These are phyloP conservation scores for Phyllosticta ampelicida DNA, from an alignment of 2,329 filamentous ascomycete genomes.

Conservation along the genomic window DNA sequence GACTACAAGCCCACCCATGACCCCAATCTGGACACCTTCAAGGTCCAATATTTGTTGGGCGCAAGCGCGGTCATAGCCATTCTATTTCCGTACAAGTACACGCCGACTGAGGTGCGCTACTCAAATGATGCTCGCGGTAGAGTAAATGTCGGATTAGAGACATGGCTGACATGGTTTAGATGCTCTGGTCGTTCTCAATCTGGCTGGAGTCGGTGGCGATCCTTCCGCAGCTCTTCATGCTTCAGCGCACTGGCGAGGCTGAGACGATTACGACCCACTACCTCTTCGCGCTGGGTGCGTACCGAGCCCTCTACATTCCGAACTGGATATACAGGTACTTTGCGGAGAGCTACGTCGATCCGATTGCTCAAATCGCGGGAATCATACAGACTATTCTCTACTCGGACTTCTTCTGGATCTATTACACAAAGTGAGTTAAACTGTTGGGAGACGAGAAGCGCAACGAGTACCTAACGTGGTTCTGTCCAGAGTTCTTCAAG, in stretches of 20 bases:
- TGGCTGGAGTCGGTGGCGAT: conserved; percentile 98
- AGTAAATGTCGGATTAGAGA: not conserved
- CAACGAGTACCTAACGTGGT: conserved; percentile 11
- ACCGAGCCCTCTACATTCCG: conserved; percentile 91
- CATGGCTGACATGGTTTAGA: conserved; percentile 37
- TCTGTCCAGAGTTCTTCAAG: conserved; percentile 37
- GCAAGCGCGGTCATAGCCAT: conserved; percentile 69
- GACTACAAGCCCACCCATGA: conserved; percentile 97
- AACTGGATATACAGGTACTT: conserved; percentile 96
- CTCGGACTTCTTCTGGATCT: conserved; percentile 99
- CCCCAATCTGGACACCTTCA: conserved; percentile 93
- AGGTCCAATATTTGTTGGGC: conserved; percentile 84
- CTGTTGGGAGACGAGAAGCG: not conserved
- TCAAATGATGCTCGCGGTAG: not conserved
- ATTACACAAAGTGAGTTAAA: conserved; percentile 77
- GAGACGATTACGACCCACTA: conserved; percentile 99
- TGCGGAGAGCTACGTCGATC: conserved; percentile 69
- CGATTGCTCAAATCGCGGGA: conserved; percentile 79
- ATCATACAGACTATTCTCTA: conserved; percentile 91
- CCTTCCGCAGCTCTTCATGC: conserved; percentile 93
- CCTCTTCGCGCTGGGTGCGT: conserved; percentile 82
- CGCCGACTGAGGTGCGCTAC: conserved; percentile 48
- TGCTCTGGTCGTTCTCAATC: conserved; percentile 95
- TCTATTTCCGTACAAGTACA: conserved; percentile 78
- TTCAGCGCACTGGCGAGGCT: conserved; percentile 92